Conservation (phyloP, 805 yeast genomes). For the Metschnikowia santaceciliae region DNA sequence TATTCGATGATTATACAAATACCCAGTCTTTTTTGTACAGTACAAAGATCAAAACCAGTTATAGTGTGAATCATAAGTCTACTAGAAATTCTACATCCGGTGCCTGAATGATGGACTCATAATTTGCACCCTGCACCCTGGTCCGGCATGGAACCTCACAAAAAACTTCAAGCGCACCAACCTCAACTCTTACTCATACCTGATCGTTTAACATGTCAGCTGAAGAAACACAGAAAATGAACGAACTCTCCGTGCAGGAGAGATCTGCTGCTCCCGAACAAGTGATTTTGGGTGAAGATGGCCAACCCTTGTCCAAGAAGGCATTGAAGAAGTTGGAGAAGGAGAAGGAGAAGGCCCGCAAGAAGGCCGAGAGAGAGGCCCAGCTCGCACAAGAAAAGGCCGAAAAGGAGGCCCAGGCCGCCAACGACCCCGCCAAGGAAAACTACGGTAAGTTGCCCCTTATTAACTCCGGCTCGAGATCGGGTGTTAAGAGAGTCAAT, state of each 20-base stretch:
- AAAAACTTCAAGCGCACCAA: slow-evolving; percentile 4
- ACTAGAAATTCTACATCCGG: too few relatives aligned
- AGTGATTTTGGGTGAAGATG: slow-evolving; percentile 58
- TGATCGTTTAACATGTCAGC: slow-evolving; percentile 13
- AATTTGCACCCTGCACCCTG: slow-evolving; percentile 3
- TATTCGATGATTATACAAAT: too few relatives aligned
- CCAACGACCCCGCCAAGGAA: slow-evolving; percentile 80
- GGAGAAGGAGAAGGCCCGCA: slow-evolving; percentile 85
- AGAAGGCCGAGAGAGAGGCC: slow-evolving; percentile 90
- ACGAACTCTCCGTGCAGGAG: slow-evolving; percentile 16
- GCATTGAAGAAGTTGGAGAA: slow-evolving; percentile 93
- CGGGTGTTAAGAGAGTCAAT: slow-evolving; percentile 61
- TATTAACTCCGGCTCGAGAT: slow-evolving; percentile 68
- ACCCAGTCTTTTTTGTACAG: too few relatives aligned
- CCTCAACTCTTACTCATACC: not conserved
- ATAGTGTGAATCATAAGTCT: too few relatives aligned
- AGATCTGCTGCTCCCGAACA: slow-evolving; percentile 19
- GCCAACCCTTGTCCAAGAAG: slow-evolving; percentile 86
- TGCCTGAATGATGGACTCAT: not conserved
- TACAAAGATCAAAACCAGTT: too few relatives aligned
- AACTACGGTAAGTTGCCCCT: slow-evolving; percentile 89
- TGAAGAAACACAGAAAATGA: slow-evolving; percentile 16
- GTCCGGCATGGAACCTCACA: slow-evolving; percentile 2
- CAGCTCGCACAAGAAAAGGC: slow-evolving; percentile 84
- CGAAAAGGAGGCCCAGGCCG: slow-evolving; percentile 63